Evolutionary conservation across 2,329 filamentous ascomycete genomes (phyloP), one percentile per base, ranked within the genome.

Genomic region (Neofusicoccum cordaticola): DNA sequence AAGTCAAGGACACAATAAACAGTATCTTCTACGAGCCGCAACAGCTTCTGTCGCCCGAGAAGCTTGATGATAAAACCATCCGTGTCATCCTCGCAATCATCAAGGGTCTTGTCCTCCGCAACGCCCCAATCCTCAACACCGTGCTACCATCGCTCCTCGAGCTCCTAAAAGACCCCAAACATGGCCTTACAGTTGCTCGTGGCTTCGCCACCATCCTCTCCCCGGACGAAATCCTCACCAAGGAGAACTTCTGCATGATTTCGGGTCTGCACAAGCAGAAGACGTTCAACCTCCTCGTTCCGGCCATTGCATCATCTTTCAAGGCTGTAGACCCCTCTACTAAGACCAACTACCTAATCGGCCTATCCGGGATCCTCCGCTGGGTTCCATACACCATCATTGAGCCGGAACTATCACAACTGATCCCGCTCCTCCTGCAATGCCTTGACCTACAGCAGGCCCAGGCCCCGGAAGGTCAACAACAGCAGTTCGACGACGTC

Each of bases 191-290:
- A 12, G 80, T 85, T 41, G 84, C 87, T 1, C 81, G 82, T 53
- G 83, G 84, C 31, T 90, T 90, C 69, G 75, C 81, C 13, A 83
- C 84, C 8, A 80, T 90, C 2, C 80, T 90, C 4, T 79, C 84
- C 31, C 81, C 85, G 2, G 86, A 89, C 68, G 85, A 88, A 67
- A 77, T 90, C 22, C 76, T 90, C 41, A 86, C 81, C 12, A 82
- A 85, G 66, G 76, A 81, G 42, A 90, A 90, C 69, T 83, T 86
- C 67, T 88, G 86, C 66, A 81, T 82, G 17, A 83, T 90, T 42
- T 84, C 87, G 3, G 80, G 86, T 3, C 79, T 90, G 2, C 83
- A 85, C 68, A 88, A 87, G 70, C 88, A 90, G 70, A 86, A 85
- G 66, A 81, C 85, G 45, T 90, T 90, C 75, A 82, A 81, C 35